These are phyloP conservation scores for Mycena sanguinolenta DNA, from an alignment of 768 basidiomycete species.

Conservation along the genomic window DNA sequence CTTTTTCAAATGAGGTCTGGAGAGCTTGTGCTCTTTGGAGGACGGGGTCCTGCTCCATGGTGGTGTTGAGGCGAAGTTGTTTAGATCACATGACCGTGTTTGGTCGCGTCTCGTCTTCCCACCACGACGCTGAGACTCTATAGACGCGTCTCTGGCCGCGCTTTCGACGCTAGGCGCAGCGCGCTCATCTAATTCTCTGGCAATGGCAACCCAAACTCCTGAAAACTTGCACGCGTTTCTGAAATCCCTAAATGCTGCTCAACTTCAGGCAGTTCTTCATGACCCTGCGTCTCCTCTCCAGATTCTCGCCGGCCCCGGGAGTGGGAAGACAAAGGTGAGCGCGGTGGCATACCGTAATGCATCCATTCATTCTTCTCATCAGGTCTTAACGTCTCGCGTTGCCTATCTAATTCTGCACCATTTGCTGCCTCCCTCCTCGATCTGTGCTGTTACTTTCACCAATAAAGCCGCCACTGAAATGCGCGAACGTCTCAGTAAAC, in stretches of 20 bases:
- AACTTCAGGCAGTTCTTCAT: constrained; percentile 72
- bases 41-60: constrained; percentile 37
- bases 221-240: constrained; percentile 33
- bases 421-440: constrained; percentile 63
- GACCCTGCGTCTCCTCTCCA: constrained; percentile 75
- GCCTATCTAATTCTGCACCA: constrained; percentile 73
- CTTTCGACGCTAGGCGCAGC: not conserved
- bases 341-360: not conserved
- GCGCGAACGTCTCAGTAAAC: constrained; percentile 73
- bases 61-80: not conserved
- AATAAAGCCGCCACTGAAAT: constrained; percentile 94
- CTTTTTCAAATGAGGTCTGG: constrained; percentile 49
- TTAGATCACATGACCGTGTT: constrained; percentile 25
- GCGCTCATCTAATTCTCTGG: not conserved
- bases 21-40: constrained; percentile 46
- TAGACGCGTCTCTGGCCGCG: constrained; percentile 1
- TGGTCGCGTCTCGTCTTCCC: not conserved
- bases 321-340: constrained; percentile 76
- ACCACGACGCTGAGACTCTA: not conserved
- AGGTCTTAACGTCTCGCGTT: constrained; percentile 78
- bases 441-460: constrained; percentile 89
- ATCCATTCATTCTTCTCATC: constrained; percentile 2
- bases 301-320: constrained; percentile 84
- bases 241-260: constrained; percentile 51
- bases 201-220: constrained; percentile 10